Evolutionary conservation across 805 yeast genomes (phyloP).

Genomic region (Isabelozyma pseudorhagii): DNA sequence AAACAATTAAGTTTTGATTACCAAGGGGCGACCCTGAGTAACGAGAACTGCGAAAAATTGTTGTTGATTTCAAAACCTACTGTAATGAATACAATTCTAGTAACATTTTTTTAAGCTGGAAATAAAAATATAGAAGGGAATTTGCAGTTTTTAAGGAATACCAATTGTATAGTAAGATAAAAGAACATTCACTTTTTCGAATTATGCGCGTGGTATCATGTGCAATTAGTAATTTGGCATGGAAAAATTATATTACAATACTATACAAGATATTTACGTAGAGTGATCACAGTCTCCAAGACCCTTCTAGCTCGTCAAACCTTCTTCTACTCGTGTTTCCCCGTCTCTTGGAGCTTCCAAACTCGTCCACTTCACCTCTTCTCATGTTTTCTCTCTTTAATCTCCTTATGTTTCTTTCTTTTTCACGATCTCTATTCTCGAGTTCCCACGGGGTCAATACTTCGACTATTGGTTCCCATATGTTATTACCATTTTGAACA

Average conservation of each 20-base stretch:
- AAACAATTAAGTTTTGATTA: too few relatives aligned
- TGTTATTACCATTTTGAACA: slow-evolving; percentile 71
- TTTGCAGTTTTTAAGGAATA: too few relatives aligned
- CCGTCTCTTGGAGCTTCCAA: slow-evolving; percentile 28
- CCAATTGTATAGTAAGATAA: too few relatives aligned
- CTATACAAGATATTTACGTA: neutral
- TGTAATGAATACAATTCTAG: too few relatives aligned
- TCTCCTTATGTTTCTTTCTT: slow-evolving; percentile 87
- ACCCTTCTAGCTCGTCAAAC: slow-evolving; percentile 48
- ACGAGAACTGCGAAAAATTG: too few relatives aligned
- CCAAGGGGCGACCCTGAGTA: too few relatives aligned
- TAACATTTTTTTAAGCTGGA: too few relatives aligned
- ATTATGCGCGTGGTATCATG: too few relatives aligned
- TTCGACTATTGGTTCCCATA: slow-evolving; percentile 88
- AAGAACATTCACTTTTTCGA: too few relatives aligned
- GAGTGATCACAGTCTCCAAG: slow-evolving; percentile 4
- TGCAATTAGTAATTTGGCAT: neutral
- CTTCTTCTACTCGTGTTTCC: slow-evolving; percentile 45
- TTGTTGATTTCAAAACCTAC: too few relatives aligned
- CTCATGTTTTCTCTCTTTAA: slow-evolving; percentile 88
- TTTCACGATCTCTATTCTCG: slow-evolving; percentile 90
- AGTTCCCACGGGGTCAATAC: slow-evolving; percentile 87
- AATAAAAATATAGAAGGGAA: too few relatives aligned
- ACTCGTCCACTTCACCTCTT: slow-evolving; percentile 47
- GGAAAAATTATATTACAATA: neutral